Conservation (phyloP, 1,139 yeast species). For the Candida tropicalis region DNA sequence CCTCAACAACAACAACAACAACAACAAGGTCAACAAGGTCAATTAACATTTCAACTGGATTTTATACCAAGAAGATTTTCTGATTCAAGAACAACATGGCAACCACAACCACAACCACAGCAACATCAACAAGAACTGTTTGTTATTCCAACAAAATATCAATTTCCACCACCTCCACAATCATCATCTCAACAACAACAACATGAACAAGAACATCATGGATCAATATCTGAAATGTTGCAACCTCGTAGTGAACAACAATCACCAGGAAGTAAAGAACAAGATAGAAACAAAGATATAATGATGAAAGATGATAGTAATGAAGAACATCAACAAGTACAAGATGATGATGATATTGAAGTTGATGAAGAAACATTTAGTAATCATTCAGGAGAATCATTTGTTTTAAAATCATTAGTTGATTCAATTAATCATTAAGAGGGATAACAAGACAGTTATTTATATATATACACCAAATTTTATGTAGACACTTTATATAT, state of each 20-base stretch:
- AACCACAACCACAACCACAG: slow-evolving; percentile 4
- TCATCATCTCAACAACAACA: slow-evolving; percentile 3
- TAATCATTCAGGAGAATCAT: slow-evolving; percentile 30
- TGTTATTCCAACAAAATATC: slow-evolving; percentile 4
- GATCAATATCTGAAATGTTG: slow-evolving; percentile 3
- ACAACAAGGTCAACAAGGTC: slow-evolving; percentile 8
- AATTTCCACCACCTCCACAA: slow-evolving; percentile 1
- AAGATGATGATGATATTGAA: slow-evolving; percentile 4
- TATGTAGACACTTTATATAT: too few species aligned
- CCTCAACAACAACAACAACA: slow-evolving; percentile 10
- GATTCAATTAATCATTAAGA: slow-evolving; percentile 42
- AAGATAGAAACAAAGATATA: slow-evolving; percentile 7
- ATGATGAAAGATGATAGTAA: slow-evolving; percentile 1
- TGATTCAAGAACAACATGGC: slow-evolving; percentile 9
- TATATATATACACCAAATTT: not conserved
- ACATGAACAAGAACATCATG: slow-evolving; percentile 7
- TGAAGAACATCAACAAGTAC: slow-evolving; percentile 8
- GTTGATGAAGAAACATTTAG: slow-evolving; percentile 4
- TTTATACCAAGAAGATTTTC: slow-evolving; percentile 15
- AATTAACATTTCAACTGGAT: slow-evolving; percentile 9
- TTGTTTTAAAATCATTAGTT: slow-evolving; percentile 45
- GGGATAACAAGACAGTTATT: not conserved
- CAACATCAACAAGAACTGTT: slow-evolving; percentile 7
- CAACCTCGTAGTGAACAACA: slow-evolving; percentile 6
- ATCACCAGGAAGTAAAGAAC: slow-evolving; percentile 3